Conservation (phyloP, 2,329 filamentous ascomycete genomes). For the Geosmithia flava region DNA sequence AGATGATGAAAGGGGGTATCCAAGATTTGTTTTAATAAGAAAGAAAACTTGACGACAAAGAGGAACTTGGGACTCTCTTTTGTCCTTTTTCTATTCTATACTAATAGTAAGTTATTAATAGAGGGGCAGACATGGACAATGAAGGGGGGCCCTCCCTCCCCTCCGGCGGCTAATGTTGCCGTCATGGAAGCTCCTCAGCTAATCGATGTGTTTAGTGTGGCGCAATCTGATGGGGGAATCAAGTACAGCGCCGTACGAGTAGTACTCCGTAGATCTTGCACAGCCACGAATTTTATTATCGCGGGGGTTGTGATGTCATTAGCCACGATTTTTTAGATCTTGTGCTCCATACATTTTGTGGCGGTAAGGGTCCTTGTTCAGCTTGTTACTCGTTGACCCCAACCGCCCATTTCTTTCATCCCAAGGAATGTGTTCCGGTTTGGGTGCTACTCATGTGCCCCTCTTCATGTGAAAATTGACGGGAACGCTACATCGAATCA, state of each 20-base stretch:
- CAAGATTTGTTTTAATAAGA: too few relatives aligned
- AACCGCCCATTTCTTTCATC: too few relatives aligned
- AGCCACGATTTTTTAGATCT: slow-evolving; percentile 5
- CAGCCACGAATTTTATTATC: neutral
- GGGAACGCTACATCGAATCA: neutral
- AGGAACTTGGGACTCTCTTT: too few relatives aligned
- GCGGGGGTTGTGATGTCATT: slow-evolving; percentile 15
- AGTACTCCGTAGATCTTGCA: neutral
- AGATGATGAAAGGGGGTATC: too few relatives aligned
- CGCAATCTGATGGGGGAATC: neutral
- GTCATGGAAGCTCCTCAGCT: neutral
- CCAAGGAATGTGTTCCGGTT: too few relatives aligned
- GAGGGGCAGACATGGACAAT: too few relatives aligned
- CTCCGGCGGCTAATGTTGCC: neutral
- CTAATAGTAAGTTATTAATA: too few relatives aligned
- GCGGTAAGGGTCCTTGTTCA: neutral
- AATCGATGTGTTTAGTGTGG: neutral
- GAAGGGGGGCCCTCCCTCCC: too few relatives aligned
- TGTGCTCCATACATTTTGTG: neutral
- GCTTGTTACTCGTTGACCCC: neutral
- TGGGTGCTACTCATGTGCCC: neutral
- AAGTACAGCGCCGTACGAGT: slow-evolving; percentile 16
- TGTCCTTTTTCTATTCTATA: too few relatives aligned
- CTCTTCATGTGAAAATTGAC: neutral
- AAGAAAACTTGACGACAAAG: too few relatives aligned